A percentile compares a stretch with the other conserved stretches of the same genome.
Conservation (phyloP, 805 yeast genomes). For the Maudiozyma bulderi region DNA sequence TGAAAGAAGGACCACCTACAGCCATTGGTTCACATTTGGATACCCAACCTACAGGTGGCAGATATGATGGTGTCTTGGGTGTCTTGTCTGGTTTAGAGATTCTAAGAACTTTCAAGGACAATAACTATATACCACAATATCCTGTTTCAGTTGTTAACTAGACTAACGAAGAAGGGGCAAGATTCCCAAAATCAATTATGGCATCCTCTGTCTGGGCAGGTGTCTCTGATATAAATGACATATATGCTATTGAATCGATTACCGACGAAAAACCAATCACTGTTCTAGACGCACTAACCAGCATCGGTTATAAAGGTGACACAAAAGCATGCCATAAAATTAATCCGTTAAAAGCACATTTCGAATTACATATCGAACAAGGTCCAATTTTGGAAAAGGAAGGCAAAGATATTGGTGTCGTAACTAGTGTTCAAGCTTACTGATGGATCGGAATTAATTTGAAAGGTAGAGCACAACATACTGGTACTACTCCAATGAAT, state of each 20-base stretch:
- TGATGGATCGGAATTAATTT: not conserved
- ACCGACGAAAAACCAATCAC: not conserved
- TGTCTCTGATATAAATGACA: not conserved
- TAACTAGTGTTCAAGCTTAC: not conserved
- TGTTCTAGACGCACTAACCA: not conserved
- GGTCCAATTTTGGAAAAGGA: not conserved
- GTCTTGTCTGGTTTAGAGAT: not conserved
- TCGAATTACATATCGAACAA: not conserved
- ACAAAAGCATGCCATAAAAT: not conserved
- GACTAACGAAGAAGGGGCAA: not conserved
- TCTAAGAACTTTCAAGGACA: not conserved
- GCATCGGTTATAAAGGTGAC: not conserved
- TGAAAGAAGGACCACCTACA: not conserved
- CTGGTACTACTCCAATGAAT: not conserved
- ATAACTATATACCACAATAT: not conserved
- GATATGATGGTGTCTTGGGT: not conserved
- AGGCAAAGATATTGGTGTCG: not conserved
- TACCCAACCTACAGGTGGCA: not conserved
- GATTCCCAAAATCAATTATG: not conserved
- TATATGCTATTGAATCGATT: not conserved
- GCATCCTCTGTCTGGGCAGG: not conserved
- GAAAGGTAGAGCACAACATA: not conserved
- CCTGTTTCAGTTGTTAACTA: not conserved
- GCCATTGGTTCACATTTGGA: not conserved
- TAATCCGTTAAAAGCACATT: not conserved